These are phyloP conservation scores for Lepidopterella palustris DNA, from an alignment of 495 filamentous ascomycete species.

Conservation along the genomic window DNA sequence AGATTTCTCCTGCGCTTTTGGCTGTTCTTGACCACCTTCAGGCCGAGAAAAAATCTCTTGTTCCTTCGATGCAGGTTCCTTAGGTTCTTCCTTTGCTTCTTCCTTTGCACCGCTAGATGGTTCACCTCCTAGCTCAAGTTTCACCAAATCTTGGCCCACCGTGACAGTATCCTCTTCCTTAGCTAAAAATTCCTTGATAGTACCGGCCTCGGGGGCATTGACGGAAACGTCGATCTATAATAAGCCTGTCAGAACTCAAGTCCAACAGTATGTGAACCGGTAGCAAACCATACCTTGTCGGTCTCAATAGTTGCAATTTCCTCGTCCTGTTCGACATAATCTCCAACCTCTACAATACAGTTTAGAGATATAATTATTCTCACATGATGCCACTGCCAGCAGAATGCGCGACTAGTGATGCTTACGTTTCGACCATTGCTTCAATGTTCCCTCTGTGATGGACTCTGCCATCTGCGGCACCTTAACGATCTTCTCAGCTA, in stretches of 20 bases:
- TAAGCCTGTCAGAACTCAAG: background rate
- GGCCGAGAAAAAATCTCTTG: conserved; percentile 52
- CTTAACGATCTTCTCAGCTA: conserved; percentile 77
- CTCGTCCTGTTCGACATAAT: conserved; percentile 92
- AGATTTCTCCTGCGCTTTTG: conserved; percentile 42
- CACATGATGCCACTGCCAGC: background rate
- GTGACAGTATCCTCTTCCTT: conserved; percentile 94
- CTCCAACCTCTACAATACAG: conserved; percentile 61
- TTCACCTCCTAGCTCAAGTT: conserved; percentile 69
- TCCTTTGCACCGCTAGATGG: conserved; percentile 49
- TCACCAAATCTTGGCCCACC: conserved; percentile 86
- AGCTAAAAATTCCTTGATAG: conserved; percentile 84
- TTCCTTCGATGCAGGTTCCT: conserved; percentile 53
- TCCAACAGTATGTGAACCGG: background rate
- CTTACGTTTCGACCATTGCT: conserved; percentile 85
- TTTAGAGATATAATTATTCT: background rate
- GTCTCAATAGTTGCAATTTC: conserved; percentile 99
- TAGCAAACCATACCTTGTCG: conserved; percentile 72
- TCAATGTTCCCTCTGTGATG: conserved; percentile 94
- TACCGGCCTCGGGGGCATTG: conserved; percentile 87
- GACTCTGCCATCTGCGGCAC: conserved; percentile 99
- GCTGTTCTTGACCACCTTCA: conserved; percentile 36
- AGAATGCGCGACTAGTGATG: background rate
- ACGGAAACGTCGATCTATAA: conserved; percentile 86
- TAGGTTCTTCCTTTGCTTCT: conserved; percentile 47